Base-by-base conservation (phyloP, 1,139 yeast species). In the Pichia sp. region DNA sequence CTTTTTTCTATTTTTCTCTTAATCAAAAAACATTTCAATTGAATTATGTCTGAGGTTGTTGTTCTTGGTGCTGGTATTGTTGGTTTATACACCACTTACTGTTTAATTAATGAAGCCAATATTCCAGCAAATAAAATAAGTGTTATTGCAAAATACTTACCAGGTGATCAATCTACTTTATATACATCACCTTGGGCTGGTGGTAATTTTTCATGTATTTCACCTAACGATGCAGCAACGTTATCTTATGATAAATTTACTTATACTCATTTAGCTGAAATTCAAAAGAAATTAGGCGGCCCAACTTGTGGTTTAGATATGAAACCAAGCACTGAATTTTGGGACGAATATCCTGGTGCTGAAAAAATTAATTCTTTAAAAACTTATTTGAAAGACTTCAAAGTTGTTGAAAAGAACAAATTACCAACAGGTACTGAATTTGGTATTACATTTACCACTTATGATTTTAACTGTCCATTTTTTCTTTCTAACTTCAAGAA, bases 161-260 rank as follows among this genome's bases (percentile, higher is more conserved):
- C 95, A 2, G 95, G 93, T 6, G 95, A 87, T 62, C 83, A 79
- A 59, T 79, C 87, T 5, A 76, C 78, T 55, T 73, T 77, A 50
- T 87, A 82, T 64, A 83, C 95, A 2, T 83, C 90, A 0, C 95
- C 95, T 1, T 84, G 84, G 76, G 91, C 91, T 0, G 88, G 88
- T n/a, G 88, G 86, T 2, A 80, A 81, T 66, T 82, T 83, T 62
- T 80, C 87, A 3, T 79, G 84, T 62, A 82, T 84, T 52, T 76
- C 87, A 0, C 85, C 82, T 1, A 74, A 75, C 56, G 84, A 80
- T 58, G 71, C 73, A 2, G 74, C 70, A 10, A 76, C 83, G 0
- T 62, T 83, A 50, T 66, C 64, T 14, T 80, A 71, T 59, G 90
- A 84, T 62, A 75, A 74, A 60, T 70, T 68, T 60, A 81, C 88